These are phyloP conservation scores for Trichoderma koningii DNA, from an alignment of 2,329 filamentous ascomycete genomes.

Conservation along the genomic window DNA sequence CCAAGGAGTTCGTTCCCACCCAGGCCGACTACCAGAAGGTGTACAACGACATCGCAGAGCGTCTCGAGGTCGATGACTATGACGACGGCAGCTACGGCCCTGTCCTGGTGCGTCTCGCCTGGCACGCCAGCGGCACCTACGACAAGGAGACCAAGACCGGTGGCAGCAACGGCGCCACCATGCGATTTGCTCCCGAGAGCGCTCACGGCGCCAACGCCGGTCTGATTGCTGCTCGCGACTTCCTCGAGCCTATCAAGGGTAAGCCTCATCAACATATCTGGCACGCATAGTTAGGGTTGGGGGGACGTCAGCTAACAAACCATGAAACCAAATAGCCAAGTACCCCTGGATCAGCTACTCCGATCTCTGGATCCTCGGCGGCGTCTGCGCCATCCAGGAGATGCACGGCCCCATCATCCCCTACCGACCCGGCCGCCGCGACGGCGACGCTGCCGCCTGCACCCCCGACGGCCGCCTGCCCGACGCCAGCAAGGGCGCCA, in stretches of 20 bases:
- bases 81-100: constrained; percentile 96
- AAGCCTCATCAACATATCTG: constrained; percentile 37
- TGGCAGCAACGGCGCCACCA: constrained; percentile 93
- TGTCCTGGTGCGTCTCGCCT: constrained; percentile 85
- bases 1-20: constrained; percentile 69
- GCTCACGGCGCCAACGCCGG: constrained; percentile 94
- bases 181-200: constrained; percentile 89
- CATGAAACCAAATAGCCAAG: constrained; percentile 45
- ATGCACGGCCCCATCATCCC: constrained; percentile 88
- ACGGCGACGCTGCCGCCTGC: constrained; percentile 79
- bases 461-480: constrained; percentile 88
- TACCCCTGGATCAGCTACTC: constrained; percentile 97
- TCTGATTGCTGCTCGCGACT: constrained; percentile 81
- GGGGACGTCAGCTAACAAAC: background rate
- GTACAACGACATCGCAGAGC: constrained; percentile 81
- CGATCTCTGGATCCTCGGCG: constrained; percentile 92
- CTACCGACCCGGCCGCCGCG: constrained; percentile 81
- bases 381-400: constrained; percentile 86
- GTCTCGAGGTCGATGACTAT: constrained; percentile 80
- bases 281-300: no score
- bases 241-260: constrained; percentile 90
- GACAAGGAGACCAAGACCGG: constrained; percentile 86
- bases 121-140: constrained; percentile 92
- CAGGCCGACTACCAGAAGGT: constrained; percentile 93
- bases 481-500: constrained; percentile 74